These are phyloP conservation scores for Fusarium sp. DNA, from an alignment of 2,329 filamentous ascomycete species.

Conservation along the genomic window DNA sequence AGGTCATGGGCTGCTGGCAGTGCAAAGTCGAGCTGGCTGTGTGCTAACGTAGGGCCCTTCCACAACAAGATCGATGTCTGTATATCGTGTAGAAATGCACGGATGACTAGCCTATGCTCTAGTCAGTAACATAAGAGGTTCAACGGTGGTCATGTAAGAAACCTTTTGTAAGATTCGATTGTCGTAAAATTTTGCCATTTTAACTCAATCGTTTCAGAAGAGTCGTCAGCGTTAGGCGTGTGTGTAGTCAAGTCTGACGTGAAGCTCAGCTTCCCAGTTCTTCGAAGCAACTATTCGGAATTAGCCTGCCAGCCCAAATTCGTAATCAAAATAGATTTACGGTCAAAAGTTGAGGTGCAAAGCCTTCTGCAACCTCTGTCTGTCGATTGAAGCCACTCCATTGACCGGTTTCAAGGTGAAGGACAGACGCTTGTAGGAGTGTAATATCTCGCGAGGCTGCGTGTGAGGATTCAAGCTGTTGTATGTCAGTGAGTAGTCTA, in stretches of 20 bases:
- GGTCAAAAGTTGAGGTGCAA: slow-evolving; percentile 33
- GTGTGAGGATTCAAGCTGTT: slow-evolving; percentile 30
- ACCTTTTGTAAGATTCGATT: slow-evolving; percentile 44
- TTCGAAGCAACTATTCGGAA: slow-evolving; percentile 38
- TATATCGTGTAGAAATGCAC: slow-evolving; percentile 41
- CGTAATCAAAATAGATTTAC: slow-evolving; percentile 20
- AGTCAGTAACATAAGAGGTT: slow-evolving; percentile 21
- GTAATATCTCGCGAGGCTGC: slow-evolving; percentile 31
- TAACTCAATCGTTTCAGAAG: slow-evolving; percentile 33
- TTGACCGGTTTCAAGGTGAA: slow-evolving; percentile 42
- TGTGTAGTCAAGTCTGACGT: slow-evolving; percentile 31
- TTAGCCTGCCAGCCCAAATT: slow-evolving; percentile 15
- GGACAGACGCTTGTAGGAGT: slow-evolving; percentile 41
- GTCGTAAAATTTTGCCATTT: slow-evolving; percentile 40
- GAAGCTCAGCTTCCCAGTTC: slow-evolving; percentile 36
- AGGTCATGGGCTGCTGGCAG: slow-evolving; percentile 40
- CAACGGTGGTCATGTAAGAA: neutral
- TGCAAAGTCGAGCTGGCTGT: slow-evolving; percentile 41
- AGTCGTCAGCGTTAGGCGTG: slow-evolving; percentile 28
- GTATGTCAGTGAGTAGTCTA: slow-evolving; percentile 1
- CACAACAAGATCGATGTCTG: slow-evolving; percentile 42
- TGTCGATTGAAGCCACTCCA: slow-evolving; percentile 43
- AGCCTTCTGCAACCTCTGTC: slow-evolving; percentile 37
- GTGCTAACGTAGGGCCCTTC: slow-evolving; percentile 39
- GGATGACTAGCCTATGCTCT: slow-evolving; percentile 36